These are phyloP conservation scores for Phoenix roebelenii DNA, from an alignment of 176 grass and related monocot genomes.

Conservation along the genomic window DNA sequence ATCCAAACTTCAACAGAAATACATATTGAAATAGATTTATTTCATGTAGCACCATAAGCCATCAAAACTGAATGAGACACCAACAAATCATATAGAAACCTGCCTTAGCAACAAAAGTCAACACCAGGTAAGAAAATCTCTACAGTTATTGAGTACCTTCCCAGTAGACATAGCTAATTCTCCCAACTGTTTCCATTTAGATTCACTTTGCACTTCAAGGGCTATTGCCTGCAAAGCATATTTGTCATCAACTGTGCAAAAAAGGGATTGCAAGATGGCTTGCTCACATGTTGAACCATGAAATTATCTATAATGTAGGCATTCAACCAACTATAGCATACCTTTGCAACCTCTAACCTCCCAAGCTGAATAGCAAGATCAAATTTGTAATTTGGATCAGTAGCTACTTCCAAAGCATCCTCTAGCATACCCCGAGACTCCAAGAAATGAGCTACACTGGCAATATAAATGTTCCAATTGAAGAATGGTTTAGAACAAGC, in stretches of 20 bases:
- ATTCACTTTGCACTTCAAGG: constrained; percentile 81
- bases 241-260: not conserved
- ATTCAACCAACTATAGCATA: not conserved
- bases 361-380: constrained; percentile 15
- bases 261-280: not conserved
- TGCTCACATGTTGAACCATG: too few relatives aligned
- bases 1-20: too few relatives aligned
- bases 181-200: constrained; percentile 96
- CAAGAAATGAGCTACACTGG: constrained; percentile 61
- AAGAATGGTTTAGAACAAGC: constrained; percentile 10
- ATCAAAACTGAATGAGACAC: too few relatives aligned
- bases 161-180: constrained; percentile 86
- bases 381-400: constrained; percentile 41
- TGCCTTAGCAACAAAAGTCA: too few relatives aligned
- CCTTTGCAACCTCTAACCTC: constrained; percentile 13
- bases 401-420: constrained; percentile 56
- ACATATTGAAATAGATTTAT: too few relatives aligned
- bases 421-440: constrained; percentile 34
- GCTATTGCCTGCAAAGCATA: constrained; percentile 62
- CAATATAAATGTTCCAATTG: constrained; percentile 4
- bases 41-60: too few relatives aligned
- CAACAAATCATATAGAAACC: too few relatives aligned
- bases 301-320: not conserved
- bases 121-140: not conserved
- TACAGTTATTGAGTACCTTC: constrained; percentile 42